Conservation (phyloP, 129 eudicot species). For the Logfia minima region DNA sequence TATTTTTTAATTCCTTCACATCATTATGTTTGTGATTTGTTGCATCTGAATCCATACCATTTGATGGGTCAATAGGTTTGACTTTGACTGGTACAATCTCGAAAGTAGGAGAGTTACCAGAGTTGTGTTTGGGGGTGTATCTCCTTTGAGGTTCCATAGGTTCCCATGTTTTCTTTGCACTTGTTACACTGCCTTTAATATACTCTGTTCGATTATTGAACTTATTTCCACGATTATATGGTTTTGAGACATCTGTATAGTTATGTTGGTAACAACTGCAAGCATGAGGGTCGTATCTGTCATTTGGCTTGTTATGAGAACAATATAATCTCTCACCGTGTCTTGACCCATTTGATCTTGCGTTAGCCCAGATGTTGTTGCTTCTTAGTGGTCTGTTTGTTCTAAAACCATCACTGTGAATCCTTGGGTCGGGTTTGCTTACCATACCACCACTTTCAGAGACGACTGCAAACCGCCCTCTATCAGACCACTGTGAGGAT, state of each 20-base stretch:
- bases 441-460: constrained; percentile 46
- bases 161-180: constrained; percentile 80
- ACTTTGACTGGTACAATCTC: constrained; percentile 33
- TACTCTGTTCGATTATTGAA: constrained; percentile 42
- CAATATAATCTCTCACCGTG: constrained; percentile 49
- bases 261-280: constrained; percentile 72
- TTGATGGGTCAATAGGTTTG: constrained; percentile 34
- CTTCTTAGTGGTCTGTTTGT: constrained; percentile 50
- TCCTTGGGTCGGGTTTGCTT: constrained; percentile 54
- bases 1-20: constrained; percentile 30
- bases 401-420: constrained; percentile 51
- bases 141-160: constrained; percentile 69
- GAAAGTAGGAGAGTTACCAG: constrained; percentile 36
- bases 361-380: constrained; percentile 41
- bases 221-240: constrained; percentile 58
- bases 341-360: constrained; percentile 47
- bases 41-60: constrained; percentile 27
- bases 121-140: constrained; percentile 49
- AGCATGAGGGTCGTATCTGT: constrained; percentile 52
- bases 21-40: constrained; percentile 31
- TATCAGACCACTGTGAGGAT: constrained; percentile 54
- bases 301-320: constrained; percentile 48
- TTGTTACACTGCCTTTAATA: constrained; percentile 43
- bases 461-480: constrained; percentile 46
- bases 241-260: constrained; percentile 47